Evolutionary conservation across 2,329 filamentous ascomycete genomes (phyloP), one percentile per base, ranked within the genome.

Genomic region (Xylaria sp.): DNA sequence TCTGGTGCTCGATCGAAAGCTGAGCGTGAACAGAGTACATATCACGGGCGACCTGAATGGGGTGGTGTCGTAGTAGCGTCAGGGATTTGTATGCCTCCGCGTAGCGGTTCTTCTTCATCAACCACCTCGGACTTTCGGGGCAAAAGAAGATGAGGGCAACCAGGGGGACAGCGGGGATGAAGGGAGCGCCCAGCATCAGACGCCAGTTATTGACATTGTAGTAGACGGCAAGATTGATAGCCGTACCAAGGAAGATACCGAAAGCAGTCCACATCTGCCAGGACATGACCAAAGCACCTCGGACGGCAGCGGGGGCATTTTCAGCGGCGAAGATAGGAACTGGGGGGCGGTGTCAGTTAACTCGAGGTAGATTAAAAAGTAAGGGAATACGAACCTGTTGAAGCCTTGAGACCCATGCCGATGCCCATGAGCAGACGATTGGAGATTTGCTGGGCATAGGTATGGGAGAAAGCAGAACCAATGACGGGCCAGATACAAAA

Each of bases 251-350:
- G 72, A 88, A 85, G 71, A 89, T 89, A 54, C 88, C 88, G 74
- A 89, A 84, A 9, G 81, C 81, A 2, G 85, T 89, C 87, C 89
- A 91, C 79, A 91, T 82, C 80, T 94, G 90, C 92, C 92, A 95
- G 70, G 89, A 90, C 92, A 95, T 95, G 71, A 94, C 92, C 20
- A 96, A 83, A 7, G 90, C 92, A 71, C 92, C 91, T 76, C 92
- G 88, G 63, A 93, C 90, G 1, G 84, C 79, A 1, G 91, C 89
- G 0, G 92, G 92, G 0, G 89, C 87, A 65, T 88, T 92, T 78
- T 94, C 92, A 2, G 92, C 92, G 0, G 91, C 89, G 74, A 92
- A 94, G 33, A 94, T 89, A 0, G 92, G 92, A 1, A 93, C 90
- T 77, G 46, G 1, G 15, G 36, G 51, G 59, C 28, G 66, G 46